Evolutionary conservation across 2,329 filamentous ascomycete genomes (phyloP), one percentile per base, ranked within the genome.

Genomic region (Talaromyces sp.): DNA sequence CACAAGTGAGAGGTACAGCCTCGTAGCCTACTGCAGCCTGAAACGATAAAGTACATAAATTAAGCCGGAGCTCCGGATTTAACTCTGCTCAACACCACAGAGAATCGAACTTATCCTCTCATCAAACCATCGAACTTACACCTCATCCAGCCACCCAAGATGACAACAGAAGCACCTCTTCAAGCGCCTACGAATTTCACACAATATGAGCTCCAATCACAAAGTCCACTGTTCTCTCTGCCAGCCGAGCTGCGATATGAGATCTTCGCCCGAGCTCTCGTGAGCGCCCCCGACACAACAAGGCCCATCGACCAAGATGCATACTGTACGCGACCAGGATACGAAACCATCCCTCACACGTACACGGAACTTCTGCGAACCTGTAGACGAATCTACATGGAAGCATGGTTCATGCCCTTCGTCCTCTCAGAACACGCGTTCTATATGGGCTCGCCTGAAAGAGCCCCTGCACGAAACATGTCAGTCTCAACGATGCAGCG

Each of bases 201-300:
- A n/a, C 52, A 47, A 9, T 55, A 43, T 24, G n/a, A 40, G n/a
- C 39, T 49, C 16, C 62, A 67, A 54, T 39, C 29, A 2, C 49
- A 61, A 37, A 61, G 62, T 29, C 55, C 54, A 2, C 61, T 80
- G 0, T 79, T 77, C 56, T 36, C 49, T 1, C 61, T 83, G 0
- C 80, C 82, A 0, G 72, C 74, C 14, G 82, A 84, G 61, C 58
- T 84, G 13, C 77, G 82, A 49, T 70, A 71, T 54, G 61, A 67
- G 1, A 80, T 84, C 44, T 84, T 80, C 61, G 52, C 65, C 9
- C 68, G 66, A 40, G 72, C 66, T 0, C 63, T 81, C 3, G 65
- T 71, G 5, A 73, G 75, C 27, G 74, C 70, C 29, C 68, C 72
- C 9, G 74, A 77, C 36, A 51, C 46, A 2, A 36, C 51, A 2